These are phyloP conservation scores for Epichloe coenophiala DNA, from an alignment of 2,329 filamentous ascomycete genomes.

Conservation along the genomic window DNA sequence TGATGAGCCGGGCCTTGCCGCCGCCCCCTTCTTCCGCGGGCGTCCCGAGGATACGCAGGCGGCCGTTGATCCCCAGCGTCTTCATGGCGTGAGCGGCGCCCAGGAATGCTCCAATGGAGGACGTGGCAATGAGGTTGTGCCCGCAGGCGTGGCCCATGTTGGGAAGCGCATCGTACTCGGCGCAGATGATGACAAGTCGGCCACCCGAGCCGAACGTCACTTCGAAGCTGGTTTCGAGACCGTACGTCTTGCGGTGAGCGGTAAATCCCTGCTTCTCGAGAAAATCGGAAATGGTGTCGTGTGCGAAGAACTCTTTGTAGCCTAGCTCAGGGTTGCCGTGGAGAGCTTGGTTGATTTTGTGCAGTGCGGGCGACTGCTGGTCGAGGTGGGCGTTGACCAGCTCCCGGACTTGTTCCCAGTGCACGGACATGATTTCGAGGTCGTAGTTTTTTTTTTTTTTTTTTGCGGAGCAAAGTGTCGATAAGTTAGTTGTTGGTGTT, in stretches of 20 bases:
- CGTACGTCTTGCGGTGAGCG: constrained; percentile 19
- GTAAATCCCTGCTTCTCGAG: constrained; percentile 11
- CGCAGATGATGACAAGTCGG: constrained; percentile 20
- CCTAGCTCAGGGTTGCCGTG: constrained; percentile 16
- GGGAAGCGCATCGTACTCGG: constrained; percentile 32
- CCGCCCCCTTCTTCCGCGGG: constrained; percentile 30
- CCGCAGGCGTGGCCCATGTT: constrained; percentile 31
- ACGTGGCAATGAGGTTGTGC: constrained; percentile 30
- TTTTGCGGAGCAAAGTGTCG: background rate
- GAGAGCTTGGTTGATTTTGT: background rate
- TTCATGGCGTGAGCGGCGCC: constrained; percentile 20
- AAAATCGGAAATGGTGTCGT: constrained; percentile 12
- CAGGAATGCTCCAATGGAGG: constrained; percentile 25
- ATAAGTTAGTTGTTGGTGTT: background rate
- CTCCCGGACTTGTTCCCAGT: constrained; percentile 1
- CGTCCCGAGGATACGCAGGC: constrained; percentile 26
- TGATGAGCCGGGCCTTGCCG: constrained; percentile 19
- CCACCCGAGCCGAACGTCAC: constrained; percentile 16
- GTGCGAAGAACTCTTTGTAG: constrained; percentile 17
- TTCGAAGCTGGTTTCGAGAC: constrained; percentile 20
- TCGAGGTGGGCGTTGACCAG: background rate
- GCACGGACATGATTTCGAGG: background rate
- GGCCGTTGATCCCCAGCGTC: constrained; percentile 15
- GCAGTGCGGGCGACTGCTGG: background rate
- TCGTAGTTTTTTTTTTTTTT: background rate